Evolutionary conservation across 805 yeast genomes (phyloP), one percentile per base, ranked within the genome.

Genomic region (Peterozyma toletana): DNA sequence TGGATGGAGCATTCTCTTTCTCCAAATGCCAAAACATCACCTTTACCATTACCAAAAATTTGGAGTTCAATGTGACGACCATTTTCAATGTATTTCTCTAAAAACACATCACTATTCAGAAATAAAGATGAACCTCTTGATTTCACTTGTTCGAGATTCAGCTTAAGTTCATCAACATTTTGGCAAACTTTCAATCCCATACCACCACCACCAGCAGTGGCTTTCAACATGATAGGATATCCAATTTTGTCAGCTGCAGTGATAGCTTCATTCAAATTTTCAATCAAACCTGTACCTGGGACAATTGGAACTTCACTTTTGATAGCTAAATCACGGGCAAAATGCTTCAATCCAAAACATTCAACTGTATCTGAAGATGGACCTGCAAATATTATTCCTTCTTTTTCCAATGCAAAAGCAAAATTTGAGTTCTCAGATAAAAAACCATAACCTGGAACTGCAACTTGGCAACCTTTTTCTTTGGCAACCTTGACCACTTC

Each of bases 361-460:
- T 57, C 53, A 34, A 57, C 53, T 4, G 59, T 44, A 9, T 47
- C 47, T 17, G 61, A 41, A 29, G 53, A 40, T 6, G 62, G 62
- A 11, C 62, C 62, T 9, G 55, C 59, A 46, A 57, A 57, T 11
- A 51, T 40, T 21, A 57, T 55, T 9, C 50, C 51, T 3, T 41
- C 34, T 7, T 47, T 30, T 3, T 30, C 38, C 10, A 57, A 44
- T 21, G 33, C 38, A 9, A 44, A 46, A 15, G 59, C 57, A 43
- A 57, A 57, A 13, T 41, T 44, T 9, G 52, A 42, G 43, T 62
- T 60, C 43, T 62, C 73, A 9, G 66, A 59, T 68, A 48, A 62
- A 41, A 67, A 66, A 0, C 73, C 70, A 48, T 64, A 64, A 43
- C 70, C 70, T 11, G 70, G 70, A 45, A 63, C 59, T 15, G 63